Evolutionary conservation across 768 basidiomycete species (phyloP), one percentile per base, ranked within the genome.

Genomic region (Mycena sanguinolenta): DNA sequence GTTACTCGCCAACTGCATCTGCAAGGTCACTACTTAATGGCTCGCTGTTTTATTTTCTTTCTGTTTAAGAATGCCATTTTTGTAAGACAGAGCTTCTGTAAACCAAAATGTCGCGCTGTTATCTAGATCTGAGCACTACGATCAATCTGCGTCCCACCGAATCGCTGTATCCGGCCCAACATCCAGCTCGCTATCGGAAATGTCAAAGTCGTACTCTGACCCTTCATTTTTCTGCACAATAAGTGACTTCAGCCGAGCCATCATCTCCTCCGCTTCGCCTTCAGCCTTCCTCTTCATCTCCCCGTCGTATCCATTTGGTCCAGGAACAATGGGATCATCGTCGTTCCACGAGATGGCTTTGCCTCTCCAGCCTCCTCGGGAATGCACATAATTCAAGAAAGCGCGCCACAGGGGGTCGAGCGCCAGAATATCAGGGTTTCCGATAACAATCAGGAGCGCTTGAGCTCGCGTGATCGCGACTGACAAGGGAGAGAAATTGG

Each of bases 391-490:
- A 66, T 89, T 90, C 57, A 92, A 75, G 81, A 91, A 91, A 0
- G 79, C 76, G 4, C 90, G 79, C 91, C 91, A 91, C 3, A 91
- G 79, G 0, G 90, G 90, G 70, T 92, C 90, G 1, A 91, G 82
- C 10, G 86, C 86, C 0, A 92, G 80, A 4, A 91, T 88, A 10
- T 82, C 76, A 0, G 90, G 88, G 69, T 91, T 87, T 4, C 91
- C 90, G 28, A 92, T 77, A 55, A 91, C 80, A 75, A 91, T 84
- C 10, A 92, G 80, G 1, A 92, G 79, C 0, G 89, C 87, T 71
- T 90, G 81, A 0, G 90, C 89, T 49, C 90, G 84, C 0, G 91
- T 92, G 17, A 91, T 79, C 3, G 90, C 89, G 14, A 92, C 89
- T 90, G 30, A 10, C 14, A n/a, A 46, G 4, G 9, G 2, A 71